Evolutionary conservation across 148 eudicot genomes (phyloP), one percentile per base, ranked within the genome.

Genomic region (Rhododendron simsii): DNA sequence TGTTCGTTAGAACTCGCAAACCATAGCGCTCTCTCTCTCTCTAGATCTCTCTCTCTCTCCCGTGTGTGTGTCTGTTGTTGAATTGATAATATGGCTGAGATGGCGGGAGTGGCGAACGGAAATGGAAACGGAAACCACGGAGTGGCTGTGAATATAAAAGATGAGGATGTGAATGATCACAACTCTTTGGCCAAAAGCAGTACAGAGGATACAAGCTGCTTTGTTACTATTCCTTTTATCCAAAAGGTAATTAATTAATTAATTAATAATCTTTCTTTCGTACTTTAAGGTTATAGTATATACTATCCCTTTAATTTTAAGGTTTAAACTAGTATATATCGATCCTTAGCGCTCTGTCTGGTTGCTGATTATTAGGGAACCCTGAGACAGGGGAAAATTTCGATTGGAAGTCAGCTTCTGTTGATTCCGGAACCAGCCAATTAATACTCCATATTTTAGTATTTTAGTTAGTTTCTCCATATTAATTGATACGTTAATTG

Each of bases 201-300:
- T 50, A 84, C 84, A 33, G 82, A 82, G 35, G 50, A 81, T 11
- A 37, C 81, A 63, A 75, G 89, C 86, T 78, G 87, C 80, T 81
- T 89, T 65, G 71, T 93, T 8, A 75, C 92, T 45, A 57, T 95
- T 26, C 95, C 93, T 53, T 95, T 93, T 81, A 69, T 91, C 12
- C 98, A 95, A 87, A 95, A 95, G 96, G 98, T 93, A 71, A 30
- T 14, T 71, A 14, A 69, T 28, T 30, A 10, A 33, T 33, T 33
- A 33, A 63, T 11, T 28, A 12, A 30, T 33, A 4, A 4, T 30
- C 20, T 30, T 8, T 5, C 39, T 71, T 67, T 26, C n/a, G 71
- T n/a, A 61, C 67, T 61, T 16, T 57, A 57, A 55, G 6, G 7
- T 5, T 3, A 4, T 33, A 33, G 35, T 57, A 53, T 53, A 53